Conservation (phyloP, 371 early-diverging fungal genomes). For the Apophysomyces ossiformis region DNA sequence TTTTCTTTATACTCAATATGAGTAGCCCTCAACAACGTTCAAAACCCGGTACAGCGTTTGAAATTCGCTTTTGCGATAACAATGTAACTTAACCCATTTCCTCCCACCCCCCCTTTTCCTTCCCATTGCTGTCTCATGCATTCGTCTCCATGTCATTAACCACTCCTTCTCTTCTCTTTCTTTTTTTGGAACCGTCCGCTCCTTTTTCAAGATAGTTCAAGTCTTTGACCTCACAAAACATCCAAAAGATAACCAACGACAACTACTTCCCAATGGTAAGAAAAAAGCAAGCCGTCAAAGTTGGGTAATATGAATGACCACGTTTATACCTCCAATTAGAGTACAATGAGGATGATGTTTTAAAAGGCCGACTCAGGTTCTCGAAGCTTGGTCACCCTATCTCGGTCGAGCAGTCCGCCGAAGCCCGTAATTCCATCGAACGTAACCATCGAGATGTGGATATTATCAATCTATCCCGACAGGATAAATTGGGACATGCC, state of each 20-base stretch:
- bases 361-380: constrained; percentile 36
- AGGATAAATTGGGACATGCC: constrained; percentile 3
- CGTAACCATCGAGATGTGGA: background rate
- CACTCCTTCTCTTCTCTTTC: background rate
- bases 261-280: constrained; percentile 33
- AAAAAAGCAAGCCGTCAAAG: background rate
- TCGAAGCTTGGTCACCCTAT: constrained; percentile 25
- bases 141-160: background rate
- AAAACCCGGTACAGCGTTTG: constrained; percentile 34
- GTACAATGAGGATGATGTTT: constrained; percentile 35
- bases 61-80: constrained; percentile 46
- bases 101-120: background rate
- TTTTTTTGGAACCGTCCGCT: background rate
- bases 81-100: constrained; percentile 22
- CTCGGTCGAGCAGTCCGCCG: background rate
- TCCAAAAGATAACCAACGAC: constrained; percentile 10
- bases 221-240: constrained; percentile 39
- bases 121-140: background rate
- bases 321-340: constrained; percentile 16
- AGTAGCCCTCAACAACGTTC: constrained; percentile 5
- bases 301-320: background rate
- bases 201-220: constrained; percentile 35
- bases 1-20: constrained; percentile 13
- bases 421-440: constrained; percentile 8
- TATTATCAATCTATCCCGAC: background rate